Evolutionary conservation across 331 rosid species (phyloP).

Genomic region (Saraca asoca): DNA sequence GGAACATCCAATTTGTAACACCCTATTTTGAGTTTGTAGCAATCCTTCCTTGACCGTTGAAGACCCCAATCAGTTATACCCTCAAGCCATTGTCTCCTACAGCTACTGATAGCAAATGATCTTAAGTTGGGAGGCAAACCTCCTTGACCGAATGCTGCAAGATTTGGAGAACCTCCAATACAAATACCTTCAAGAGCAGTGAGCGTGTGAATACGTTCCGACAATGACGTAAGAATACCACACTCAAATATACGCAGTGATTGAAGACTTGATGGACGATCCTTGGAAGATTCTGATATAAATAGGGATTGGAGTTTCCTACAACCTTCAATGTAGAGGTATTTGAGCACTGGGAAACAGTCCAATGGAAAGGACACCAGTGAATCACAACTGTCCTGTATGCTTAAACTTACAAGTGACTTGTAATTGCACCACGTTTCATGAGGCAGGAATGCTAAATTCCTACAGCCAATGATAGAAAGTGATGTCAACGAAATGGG

Average conservation of each 20-base stretch:
- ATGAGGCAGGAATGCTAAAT: not conserved
- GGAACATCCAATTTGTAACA: too few species aligned
- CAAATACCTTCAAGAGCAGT: not conserved
- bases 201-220: slow-evolving; percentile 10
- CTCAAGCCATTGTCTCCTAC: not conserved
- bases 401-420: not conserved
- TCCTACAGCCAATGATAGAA: not conserved
- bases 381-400: slow-evolving; percentile 1
- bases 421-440: not conserved
- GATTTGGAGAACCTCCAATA: slow-evolving; percentile 1
- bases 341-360: slow-evolving; percentile 4
- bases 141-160: slow-evolving; percentile 18
- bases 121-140: slow-evolving; percentile 22
- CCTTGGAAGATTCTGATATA: not conserved
- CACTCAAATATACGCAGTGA: not conserved
- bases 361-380: slow-evolving; percentile 10
- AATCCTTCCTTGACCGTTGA: not conserved
- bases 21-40: too few species aligned
- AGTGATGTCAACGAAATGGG: slow-evolving; percentile 3
- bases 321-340: not conserved
- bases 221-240: slow-evolving; percentile 13
- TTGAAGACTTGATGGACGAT: not conserved
- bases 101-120: not conserved
- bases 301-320: not conserved
- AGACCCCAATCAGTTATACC: slow-evolving; percentile 9